Evolutionary conservation across 108 stramenopile genomes (phyloP), one percentile per base, ranked within the genome.

Genomic region (Cyclotella distinguenda): DNA sequence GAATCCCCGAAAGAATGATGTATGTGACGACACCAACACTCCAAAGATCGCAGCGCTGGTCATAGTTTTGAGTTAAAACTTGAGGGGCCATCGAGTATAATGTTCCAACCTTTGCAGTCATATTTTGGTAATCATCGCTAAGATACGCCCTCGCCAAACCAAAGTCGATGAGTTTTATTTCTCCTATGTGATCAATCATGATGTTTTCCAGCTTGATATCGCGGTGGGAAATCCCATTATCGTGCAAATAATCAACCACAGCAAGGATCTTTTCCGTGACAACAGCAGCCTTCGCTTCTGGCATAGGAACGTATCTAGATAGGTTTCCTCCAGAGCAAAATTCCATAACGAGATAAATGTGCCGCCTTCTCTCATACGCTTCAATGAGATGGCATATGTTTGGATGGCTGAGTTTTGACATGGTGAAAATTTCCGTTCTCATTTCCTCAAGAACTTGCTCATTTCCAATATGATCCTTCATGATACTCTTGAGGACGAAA

Each of bases 141-240:
- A 49, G 33, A 43, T 60, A 77, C 2, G 19, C 62, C 10, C 4
- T 54, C 23, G 42, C 48, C 23, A 77, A 42, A 35, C 76, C 76
- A 52, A 70, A 77, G 28, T 48, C 79, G 58, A 75, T 81, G 50
- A 70, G 78, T 74, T 47, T 43, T 3, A 43, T 26, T 0, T 60
- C 68, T 36, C 40, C 50, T 12, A 77, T 45, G 6, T 46, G 40
- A 33, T 54, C 45, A 18, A 84, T 42, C 57, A 98, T 33, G 18
- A 98, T 77, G 72, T 98, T 98, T 25, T 96, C 95, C 18, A 81
- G 70, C 39, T 87, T 87, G 42, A 84, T 70, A 65, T 85, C 87
- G 1, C 87, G 76, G 54, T 87, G 86, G 0, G 59, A 40, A 36
- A 87, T 66, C 16, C 68, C 64, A n/a, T 64, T 61, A 12, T 51